Evolutionary conservation across 768 basidiomycete genomes (phyloP).

Genomic region (Leccinum broughii): DNA sequence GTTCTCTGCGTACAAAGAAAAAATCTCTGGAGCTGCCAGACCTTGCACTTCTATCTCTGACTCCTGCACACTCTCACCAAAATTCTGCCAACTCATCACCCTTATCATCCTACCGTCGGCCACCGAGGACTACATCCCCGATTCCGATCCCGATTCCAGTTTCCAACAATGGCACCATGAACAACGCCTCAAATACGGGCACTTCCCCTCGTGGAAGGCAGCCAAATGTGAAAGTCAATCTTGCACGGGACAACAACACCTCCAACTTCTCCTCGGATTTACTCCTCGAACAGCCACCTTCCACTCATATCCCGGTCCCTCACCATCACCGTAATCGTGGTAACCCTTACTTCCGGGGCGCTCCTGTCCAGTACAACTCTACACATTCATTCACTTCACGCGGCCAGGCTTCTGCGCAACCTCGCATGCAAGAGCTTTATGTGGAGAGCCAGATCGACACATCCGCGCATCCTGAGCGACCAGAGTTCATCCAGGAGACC

Average conservation of each 20-base stretch:
- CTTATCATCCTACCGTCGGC: conserved; percentile 42
- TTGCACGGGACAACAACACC: conserved; percentile 26
- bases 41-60: conserved; percentile 54
- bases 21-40: conserved; percentile 76
- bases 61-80: conserved; percentile 40
- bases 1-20: conserved; percentile 66
- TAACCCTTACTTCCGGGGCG: conserved; percentile 37
- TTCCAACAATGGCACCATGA: conserved; percentile 39
- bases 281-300: conserved; percentile 43
- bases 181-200: conserved; percentile 36
- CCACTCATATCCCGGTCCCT: conserved; percentile 43
- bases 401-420: conserved; percentile 36
- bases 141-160: conserved; percentile 48
- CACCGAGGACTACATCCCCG: conserved; percentile 45
- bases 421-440: conserved; percentile 50
- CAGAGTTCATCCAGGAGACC: conserved; percentile 53
- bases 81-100: conserved; percentile 42
- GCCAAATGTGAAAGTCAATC: conserved; percentile 31
- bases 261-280: conserved; percentile 40
- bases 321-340: conserved; percentile 30
- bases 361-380: conserved; percentile 42
- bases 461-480: conserved; percentile 31
- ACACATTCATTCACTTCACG: conserved; percentile 42
- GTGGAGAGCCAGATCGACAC: conserved; percentile 35
- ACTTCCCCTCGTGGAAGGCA: conserved; percentile 38